Evolutionary conservation across 169 alveolate genomes (phyloP).

Genomic region (Cardiosporidium cionae): DNA sequence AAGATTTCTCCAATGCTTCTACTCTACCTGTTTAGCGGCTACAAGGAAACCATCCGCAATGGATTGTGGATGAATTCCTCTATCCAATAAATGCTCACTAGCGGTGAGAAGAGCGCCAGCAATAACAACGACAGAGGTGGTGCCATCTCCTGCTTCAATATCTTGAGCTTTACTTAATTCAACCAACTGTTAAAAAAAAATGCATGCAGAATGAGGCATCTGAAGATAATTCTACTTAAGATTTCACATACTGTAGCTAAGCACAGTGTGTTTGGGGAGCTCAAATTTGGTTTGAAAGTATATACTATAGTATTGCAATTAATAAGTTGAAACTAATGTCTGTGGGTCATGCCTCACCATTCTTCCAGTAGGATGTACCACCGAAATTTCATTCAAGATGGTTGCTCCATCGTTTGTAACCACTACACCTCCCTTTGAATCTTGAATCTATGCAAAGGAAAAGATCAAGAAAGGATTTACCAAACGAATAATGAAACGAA

Average conservation of each 20-base stretch:
- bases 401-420: constrained; percentile 99
- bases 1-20: neutral
- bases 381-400: constrained; percentile 76
- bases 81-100: constrained; percentile 68
- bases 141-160: constrained; percentile 98
- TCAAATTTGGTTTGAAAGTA: neutral
- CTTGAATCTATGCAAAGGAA: constrained; percentile 59
- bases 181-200: constrained; percentile 76
- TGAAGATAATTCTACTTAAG: neutral
- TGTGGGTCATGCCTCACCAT: too few species aligned
- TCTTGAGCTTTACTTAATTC: constrained; percentile 97
- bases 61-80: constrained; percentile 93
- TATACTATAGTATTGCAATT: too few species aligned
- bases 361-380: constrained; percentile 33
- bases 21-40: constrained; percentile 65
- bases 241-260: neutral
- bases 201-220: neutral
- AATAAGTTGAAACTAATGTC: too few species aligned
- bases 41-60: constrained; percentile 89
- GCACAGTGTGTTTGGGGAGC: neutral
- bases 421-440: constrained; percentile 91
- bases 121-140: constrained; percentile 97
- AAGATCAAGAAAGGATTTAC: neutral
- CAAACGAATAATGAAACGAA: neutral
- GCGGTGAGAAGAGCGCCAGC: constrained; percentile 95